phyloP scores from a whole-genome alignment of 2,329 filamentous ascomycete species.

The Exutisphaerella laricina region DNA sequence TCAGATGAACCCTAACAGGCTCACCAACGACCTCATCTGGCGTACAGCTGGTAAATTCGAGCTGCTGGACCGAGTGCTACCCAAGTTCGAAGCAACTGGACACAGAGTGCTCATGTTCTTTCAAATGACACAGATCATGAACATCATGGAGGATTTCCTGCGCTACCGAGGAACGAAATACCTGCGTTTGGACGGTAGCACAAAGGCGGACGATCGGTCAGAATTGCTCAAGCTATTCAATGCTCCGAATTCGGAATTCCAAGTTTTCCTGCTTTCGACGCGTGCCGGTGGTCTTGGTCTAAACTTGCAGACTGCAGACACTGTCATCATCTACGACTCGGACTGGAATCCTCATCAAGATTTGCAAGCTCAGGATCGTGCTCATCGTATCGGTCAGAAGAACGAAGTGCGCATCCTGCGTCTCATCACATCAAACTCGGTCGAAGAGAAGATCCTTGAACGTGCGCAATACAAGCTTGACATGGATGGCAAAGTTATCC shows the following conservation, averaged over 20 bases:
- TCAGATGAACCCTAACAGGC: slow-evolving; percentile 85
- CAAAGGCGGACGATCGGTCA: slow-evolving; percentile 94
- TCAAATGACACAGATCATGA: slow-evolving; percentile 99
- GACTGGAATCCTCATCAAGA: slow-evolving; percentile 99
- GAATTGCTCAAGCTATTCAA: slow-evolving; percentile 88
- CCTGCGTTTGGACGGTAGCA: slow-evolving; percentile 89
- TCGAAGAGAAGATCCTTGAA: slow-evolving; percentile 97
- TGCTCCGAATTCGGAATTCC: slow-evolving; percentile 81
- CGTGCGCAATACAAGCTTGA: slow-evolving; percentile 96
- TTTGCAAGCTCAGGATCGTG: slow-evolving; percentile 98
- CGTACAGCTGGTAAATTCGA: slow-evolving; percentile 96
- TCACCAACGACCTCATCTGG: slow-evolving; percentile 92
- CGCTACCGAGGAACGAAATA: slow-evolving; percentile 78
- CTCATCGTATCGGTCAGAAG: slow-evolving; percentile 99
- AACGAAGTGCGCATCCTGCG: slow-evolving; percentile 96
- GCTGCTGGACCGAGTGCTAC: slow-evolving; percentile 81
- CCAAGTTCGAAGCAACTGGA: slow-evolving; percentile 84
- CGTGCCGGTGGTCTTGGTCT: slow-evolving; percentile 96
- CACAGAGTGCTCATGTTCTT: slow-evolving; percentile 99
- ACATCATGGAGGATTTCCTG: slow-evolving; percentile 99
- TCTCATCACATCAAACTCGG: slow-evolving; percentile 92
- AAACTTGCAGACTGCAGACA: slow-evolving; percentile 95
- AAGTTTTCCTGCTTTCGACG: slow-evolving; percentile 97
- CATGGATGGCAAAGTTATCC: slow-evolving; percentile 99
- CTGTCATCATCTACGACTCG: slow-evolving; percentile 98